These are phyloP conservation scores for Aspergillus coremiiformis DNA, from an alignment of 495 filamentous ascomycete genomes.

Conservation along the genomic window DNA sequence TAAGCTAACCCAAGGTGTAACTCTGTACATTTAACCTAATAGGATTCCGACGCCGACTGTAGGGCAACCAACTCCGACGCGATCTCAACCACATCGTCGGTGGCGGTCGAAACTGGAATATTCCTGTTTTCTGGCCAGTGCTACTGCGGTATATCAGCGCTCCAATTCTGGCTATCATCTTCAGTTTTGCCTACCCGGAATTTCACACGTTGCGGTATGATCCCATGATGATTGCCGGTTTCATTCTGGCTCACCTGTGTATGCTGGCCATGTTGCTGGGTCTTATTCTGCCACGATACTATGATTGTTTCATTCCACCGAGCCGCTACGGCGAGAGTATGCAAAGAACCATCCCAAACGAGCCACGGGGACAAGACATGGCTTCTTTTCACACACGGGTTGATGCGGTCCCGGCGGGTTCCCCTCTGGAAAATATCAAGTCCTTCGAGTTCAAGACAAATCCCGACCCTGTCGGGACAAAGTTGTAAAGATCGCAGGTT, in stretches of 20 bases:
- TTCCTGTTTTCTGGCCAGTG: slow-evolving; percentile 26
- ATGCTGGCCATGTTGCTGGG: slow-evolving; percentile 24
- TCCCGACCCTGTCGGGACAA: not conserved
- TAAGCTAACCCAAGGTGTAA: not conserved
- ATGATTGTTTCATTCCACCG: slow-evolving; percentile 28
- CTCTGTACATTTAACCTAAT: too few relatives aligned
- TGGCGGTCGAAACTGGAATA: slow-evolving; percentile 30
- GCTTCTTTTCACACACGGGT: not conserved
- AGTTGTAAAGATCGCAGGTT: not conserved
- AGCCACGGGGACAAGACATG: not conserved
- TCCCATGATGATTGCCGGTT: slow-evolving; percentile 32
- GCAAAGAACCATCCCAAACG: not conserved
- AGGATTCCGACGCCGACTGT: too few relatives aligned
- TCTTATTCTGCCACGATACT: slow-evolving; percentile 29
- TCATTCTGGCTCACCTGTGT: slow-evolving; percentile 26
- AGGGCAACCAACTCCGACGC: slow-evolving; percentile 22
- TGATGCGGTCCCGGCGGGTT: not conserved
- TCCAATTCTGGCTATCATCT: slow-evolving; percentile 33
- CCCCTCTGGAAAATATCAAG: not conserved
- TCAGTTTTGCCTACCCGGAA: slow-evolving; percentile 34
- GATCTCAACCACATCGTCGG: slow-evolving; percentile 19
- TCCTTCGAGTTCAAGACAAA: not conserved
- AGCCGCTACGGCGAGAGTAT: slow-evolving; percentile 21
- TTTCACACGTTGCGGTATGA: slow-evolving; percentile 32
- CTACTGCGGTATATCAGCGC: slow-evolving; percentile 33